Percentiles rank a stretch among this genome's conserved stretches.
phyloP scores from a whole-genome alignment of 1,284 basidiomycete genomes.

The Fomitopsis betulina region DNA sequence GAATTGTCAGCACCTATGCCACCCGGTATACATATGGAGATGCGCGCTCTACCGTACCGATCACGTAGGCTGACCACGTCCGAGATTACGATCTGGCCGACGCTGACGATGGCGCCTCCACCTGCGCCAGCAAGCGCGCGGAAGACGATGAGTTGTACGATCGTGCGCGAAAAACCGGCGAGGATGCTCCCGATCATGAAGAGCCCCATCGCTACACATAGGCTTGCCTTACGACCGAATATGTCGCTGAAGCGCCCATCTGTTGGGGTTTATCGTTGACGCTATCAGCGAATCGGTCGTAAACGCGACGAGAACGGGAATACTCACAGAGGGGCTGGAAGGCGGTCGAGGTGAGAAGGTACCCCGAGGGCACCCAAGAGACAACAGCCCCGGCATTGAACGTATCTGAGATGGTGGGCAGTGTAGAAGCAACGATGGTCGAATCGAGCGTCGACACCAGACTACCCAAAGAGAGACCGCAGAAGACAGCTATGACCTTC shows the following conservation, averaged over 20 bases:
- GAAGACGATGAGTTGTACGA: conserved; percentile 71
- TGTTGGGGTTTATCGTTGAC: not conserved
- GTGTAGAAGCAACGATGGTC: conserved; percentile 64
- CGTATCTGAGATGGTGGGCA: conserved; percentile 63
- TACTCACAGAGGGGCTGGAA: conserved; percentile 48
- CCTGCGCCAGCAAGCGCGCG: conserved; percentile 65
- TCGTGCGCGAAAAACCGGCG: conserved; percentile 56
- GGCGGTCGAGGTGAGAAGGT: conserved; percentile 60
- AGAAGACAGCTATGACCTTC: conserved; percentile 60
- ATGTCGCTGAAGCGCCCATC: conserved; percentile 72
- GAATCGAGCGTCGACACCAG: conserved; percentile 56
- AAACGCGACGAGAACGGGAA: not conserved
- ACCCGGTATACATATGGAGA: no score
- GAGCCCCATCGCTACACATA: conserved; percentile 55
- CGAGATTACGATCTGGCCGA: conserved; percentile 62
- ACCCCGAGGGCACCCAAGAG: conserved; percentile 69
- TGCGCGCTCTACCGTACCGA: conserved; percentile 33
- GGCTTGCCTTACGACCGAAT: conserved; percentile 67
- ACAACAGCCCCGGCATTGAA: conserved; percentile 65
- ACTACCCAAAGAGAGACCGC: conserved; percentile 55
- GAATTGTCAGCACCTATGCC: not conserved
- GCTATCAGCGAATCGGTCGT: not conserved
- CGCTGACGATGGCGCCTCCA: conserved; percentile 62
- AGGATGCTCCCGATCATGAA: conserved; percentile 61
- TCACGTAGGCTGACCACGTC: conserved; percentile 60